Evolutionary conservation across 306 rosid species (phyloP).

Genomic region (Calophaca sinica): DNA sequence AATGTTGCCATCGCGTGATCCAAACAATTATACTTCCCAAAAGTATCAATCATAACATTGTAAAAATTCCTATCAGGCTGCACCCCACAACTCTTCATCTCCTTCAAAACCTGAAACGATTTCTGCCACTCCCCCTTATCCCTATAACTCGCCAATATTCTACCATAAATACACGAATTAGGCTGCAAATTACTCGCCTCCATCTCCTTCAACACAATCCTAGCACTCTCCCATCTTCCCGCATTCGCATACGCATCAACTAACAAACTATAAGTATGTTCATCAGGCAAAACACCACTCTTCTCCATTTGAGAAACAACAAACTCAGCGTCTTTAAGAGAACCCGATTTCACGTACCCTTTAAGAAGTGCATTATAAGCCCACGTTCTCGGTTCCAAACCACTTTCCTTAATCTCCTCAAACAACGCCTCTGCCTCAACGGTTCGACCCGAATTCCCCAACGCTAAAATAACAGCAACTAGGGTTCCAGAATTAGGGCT

Average conservation of each 20-base stretch:
- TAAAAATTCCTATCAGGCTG: constrained; percentile 86
- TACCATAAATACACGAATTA: constrained; percentile 69
- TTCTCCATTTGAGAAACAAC: constrained; percentile 87
- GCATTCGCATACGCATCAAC: constrained; percentile 82
- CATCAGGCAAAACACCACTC: constrained; percentile 76
- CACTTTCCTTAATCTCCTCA: constrained; percentile 84
- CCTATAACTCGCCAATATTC: constrained; percentile 82
- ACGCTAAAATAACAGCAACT: constrained; percentile 67
- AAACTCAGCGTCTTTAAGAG: constrained; percentile 77
- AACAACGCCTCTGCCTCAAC: constrained; percentile 87
- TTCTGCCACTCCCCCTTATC: constrained; percentile 95
- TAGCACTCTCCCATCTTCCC: constrained; percentile 91
- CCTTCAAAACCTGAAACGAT: constrained; percentile 85
- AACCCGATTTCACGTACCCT: constrained; percentile 78
- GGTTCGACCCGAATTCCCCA: constrained; percentile 79
- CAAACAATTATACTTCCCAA: constrained; percentile 83
- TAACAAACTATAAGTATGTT: constrained; percentile 78
- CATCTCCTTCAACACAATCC: constrained; percentile 87
- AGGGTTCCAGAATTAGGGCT: constrained; percentile 70
- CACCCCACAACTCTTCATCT: constrained; percentile 82
- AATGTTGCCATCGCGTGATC: constrained; percentile 85
- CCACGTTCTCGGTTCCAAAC: constrained; percentile 75
- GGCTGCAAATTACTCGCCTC: constrained; percentile 79
- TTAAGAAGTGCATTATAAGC: constrained; percentile 88
- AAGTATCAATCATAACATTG: constrained; percentile 94